Evolutionary conservation across 495 filamentous ascomycete species (phyloP), one percentile per base, ranked within the genome.

Genomic region (Acidiella bohemica): DNA sequence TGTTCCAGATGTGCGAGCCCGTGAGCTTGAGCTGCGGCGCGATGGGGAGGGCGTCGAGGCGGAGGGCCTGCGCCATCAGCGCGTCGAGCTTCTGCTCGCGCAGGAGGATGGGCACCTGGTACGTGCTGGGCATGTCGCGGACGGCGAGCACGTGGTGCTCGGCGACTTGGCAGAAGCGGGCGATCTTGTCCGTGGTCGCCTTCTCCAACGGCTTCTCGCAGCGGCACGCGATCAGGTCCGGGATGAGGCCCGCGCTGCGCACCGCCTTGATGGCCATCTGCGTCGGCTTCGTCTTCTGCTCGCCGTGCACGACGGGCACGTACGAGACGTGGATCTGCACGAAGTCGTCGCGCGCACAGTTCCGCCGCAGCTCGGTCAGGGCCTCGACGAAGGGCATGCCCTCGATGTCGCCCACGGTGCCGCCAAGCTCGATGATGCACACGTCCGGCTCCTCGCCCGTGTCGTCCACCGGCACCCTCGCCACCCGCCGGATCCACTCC

Each of bases 221-320:
- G 42, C 90, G 84, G 57, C 92, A 96, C 6, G 92, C 90, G 61
- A 95, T 90, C 74, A 94, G 59, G 58, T 97, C 90, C 9, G 90
- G 90, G 41, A 75, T 75, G 41, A 97, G 58, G 51, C 90, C 88
- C 47, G 79, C 76, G 46, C 75, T 81, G 32, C 87, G 72, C 27
- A 81, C 78, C 46, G 81, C 73, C 49, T 76, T 78, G 57, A 94
- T 85, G 25, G 90, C 84, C 46, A 80, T 70, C 58, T 96, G 90
- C 0, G 90, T 96, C 0, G 90, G 90, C 61, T 97, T 97, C 11
- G 85, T 95, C 75, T 96, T 97, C 62, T 90, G 74, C 64, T 96
- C 90, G n/a, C 79, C 60, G 22, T 60, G 54, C 22, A 73, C 65
- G 3, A 87, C 62, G 0, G 85, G 86, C 14, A 93, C 72, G 32